Base-by-base conservation (phyloP, 1,139 yeast genomes). In the Sugiyamaella castrensis region DNA sequence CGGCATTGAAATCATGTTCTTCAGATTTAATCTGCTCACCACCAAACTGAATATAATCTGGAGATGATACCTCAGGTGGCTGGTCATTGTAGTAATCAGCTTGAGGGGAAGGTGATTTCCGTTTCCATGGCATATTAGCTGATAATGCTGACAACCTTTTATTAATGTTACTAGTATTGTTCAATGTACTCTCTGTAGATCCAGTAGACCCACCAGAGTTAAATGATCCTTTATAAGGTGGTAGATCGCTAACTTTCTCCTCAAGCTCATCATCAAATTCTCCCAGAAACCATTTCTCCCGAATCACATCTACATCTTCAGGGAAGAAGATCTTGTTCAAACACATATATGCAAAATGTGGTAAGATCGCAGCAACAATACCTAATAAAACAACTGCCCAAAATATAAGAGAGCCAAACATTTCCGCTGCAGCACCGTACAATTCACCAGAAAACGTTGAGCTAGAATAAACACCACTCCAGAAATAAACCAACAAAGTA, bases 401-500 rank as follows among this genome's bases (percentile, higher is more conserved):
- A 67, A 81, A 89, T 1, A 81, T 63, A 1, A 82, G 73, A 13
- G 82, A 67, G 1, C 92, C 94, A 66, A 85, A 89, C 51, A 86
- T 73, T 61, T 82, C 83, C 2, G 79, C 74, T 1, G 87, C 96
- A 15, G 87, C 81, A 57, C 83, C 80, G 70, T 84, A 92, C 55
- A 87, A 83, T 59, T 86, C 95, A 5, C 73, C 77, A 48, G 92
- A 76, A 46, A 71, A 69, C 11, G 73, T 56, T 7, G 79, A 66
- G 15, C 84, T 71, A 1, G 96, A 80, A 91, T 96, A 92, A 43
- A 91, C 74, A 44, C 96, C 96, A 1, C 96, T 82, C 97, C 98
- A 91, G 50, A 80, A 82, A 66, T 81, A 86, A 43, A 88, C 74
- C 43, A 89, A 62, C 52, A 89, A 62, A 50, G 81, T 77, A 7